These are phyloP conservation scores for Spirogloea muscicola DNA, from an alignment of 139 green algal genomes.

Conservation along the genomic window DNA sequence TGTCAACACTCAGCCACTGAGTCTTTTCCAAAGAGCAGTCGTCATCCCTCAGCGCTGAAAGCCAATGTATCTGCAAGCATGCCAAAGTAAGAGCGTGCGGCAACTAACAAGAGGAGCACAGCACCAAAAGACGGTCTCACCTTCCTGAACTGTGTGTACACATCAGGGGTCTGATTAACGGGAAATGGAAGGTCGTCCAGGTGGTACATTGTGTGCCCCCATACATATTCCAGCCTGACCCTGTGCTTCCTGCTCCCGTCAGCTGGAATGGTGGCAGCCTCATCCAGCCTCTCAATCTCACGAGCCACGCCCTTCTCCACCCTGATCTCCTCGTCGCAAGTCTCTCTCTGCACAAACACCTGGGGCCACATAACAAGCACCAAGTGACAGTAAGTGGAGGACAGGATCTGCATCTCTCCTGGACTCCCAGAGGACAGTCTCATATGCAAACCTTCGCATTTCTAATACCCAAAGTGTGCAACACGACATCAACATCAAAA, in stretches of 20 bases:
- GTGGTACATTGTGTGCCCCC: conserved; percentile 88
- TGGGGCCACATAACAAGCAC: too few species aligned
- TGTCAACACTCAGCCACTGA: conserved; percentile 49
- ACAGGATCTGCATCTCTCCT: too few species aligned
- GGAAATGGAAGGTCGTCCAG: conserved; percentile 84
- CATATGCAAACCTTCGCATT: too few species aligned
- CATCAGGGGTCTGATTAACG: conserved; percentile 55
- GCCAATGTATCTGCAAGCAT: conserved; percentile 43
- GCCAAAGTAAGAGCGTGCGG: neutral
- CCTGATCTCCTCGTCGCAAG: conserved; percentile 40
- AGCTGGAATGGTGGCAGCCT: neutral
- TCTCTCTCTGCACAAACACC: conserved; percentile 40
- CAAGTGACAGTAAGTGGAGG: too few species aligned
- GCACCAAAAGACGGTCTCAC: conserved; percentile 14
- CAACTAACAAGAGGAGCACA: neutral
- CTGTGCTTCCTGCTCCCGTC: neutral
- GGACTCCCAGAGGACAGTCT: too few species aligned
- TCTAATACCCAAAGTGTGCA: too few species aligned
- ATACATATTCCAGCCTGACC: conserved; percentile 32
- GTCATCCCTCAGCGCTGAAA: conserved; percentile 52
- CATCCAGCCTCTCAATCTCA: neutral
- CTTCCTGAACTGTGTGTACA: conserved; percentile 86
- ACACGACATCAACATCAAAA: too few species aligned
- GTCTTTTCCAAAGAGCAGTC: conserved; percentile 55
- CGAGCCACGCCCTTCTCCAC: conserved; percentile 37